Evolutionary conservation across 1,284 basidiomycete species (phyloP), one percentile per base, ranked within the genome.

Genomic region (Mycena citricolor): DNA sequence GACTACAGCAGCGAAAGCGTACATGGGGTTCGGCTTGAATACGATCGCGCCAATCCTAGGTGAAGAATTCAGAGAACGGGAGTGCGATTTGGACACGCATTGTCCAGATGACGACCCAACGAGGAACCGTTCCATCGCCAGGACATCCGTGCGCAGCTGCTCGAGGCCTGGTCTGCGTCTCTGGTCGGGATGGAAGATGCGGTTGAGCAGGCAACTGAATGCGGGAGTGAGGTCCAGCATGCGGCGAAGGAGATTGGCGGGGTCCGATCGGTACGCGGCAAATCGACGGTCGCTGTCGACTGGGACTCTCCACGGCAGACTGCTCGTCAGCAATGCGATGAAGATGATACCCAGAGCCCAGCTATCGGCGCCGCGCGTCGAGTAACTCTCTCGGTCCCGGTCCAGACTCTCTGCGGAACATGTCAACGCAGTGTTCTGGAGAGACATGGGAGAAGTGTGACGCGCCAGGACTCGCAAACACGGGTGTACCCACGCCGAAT

Each of bases 391-490:
- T 23, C 36, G 23, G 6, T 14, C 24, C n/a, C 14, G 8, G 13
- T 39, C 39, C 10, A 16, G 25, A 20, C 37, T 26, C 19, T 49
- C 47, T 49, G 47, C 2, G 5, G 8, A 10, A 26, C 14, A 36
- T 47, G 33, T 37, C 8, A 39, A 19, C 4, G 29, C 4, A 8
- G 14, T 21, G 24, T 2, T 8, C 11, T 5, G n/a, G 31, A 12
- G 19, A 5, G 8, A 14, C 21, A 1, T 19, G 14, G 32, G 8
- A 43, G 33, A 17, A 30, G 11, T 11, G 1, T 17, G 8, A 61
- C 71, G 55, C 33, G 83, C 83, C 83, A 54, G 86, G 86, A 52
- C 82, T 80, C 81, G 88, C 88, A 58, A 92, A 93, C 57, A 83
- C 83, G 0, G 79, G 80, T 43, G 79, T 86, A 3, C 90, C 90